Base-by-base conservation (phyloP, 1,284 basidiomycete species). In the Moniliella sp. region DNA sequence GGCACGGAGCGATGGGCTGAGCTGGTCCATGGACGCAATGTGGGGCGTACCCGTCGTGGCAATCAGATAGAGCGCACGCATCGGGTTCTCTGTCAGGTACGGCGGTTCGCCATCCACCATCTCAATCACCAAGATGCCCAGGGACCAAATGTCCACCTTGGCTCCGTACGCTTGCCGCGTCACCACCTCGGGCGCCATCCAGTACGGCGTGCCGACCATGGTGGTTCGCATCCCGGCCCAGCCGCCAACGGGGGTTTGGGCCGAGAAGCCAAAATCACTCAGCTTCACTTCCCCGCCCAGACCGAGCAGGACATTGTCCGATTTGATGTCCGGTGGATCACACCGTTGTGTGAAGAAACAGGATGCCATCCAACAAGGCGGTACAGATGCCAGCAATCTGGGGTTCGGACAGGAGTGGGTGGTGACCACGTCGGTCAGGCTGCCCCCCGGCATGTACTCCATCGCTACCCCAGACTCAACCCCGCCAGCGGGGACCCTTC, bases 61-160 rank as follows among this genome's bases (percentile, higher is more conserved):
- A 50, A 97, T 97, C 39, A 94, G 67, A 62, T 97, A 94, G 13
- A 97, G 64, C 10, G 91, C 88, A 65, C 94, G 94, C 46, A 94
- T 67, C 0, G 88, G 88, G 56, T 97, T 86, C 57, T 97, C 88
- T 50, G 94, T 86, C 28, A 94, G 69, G 61, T 97, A 97, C 2
- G 91, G 88, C 2, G 88, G 91, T 62, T 97, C 88, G 60, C 86
- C 86, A 62, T 97, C 91, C 50, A 97, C 93, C 88, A 97, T 97
- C 65, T 97, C 88, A 52, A 97, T 50, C 28, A 50, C 33, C 18
- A 48, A 40, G 11, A 45, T 46, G 14, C 50, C 50, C 1, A 52
- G 30, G 30, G 43, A 43, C 50, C 50, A 52, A 11, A 52, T 37
- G 27, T 52, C 50, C 29, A 42, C 45, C 5, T 40, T 37, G 23